A percentile compares a stretch with the other conserved stretches of the same genome.
Evolutionary conservation across 2,329 filamentous ascomycete genomes (phyloP).

Genomic region (Fusarium phyllophilum): DNA sequence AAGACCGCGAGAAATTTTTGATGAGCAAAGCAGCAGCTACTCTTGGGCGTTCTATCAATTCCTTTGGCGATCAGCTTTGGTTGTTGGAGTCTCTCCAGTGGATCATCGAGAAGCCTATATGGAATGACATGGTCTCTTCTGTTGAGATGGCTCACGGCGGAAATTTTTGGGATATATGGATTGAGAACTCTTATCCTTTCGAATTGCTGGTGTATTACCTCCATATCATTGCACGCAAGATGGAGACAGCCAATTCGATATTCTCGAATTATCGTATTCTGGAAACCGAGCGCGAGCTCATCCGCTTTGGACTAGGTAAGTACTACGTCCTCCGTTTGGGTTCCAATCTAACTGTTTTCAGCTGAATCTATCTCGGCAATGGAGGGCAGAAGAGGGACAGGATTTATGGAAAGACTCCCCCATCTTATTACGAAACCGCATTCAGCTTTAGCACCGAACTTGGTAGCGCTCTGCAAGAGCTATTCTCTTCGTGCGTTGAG

Average conservation of each 20-base stretch:
- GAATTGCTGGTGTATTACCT: background rate
- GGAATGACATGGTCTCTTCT: background rate
- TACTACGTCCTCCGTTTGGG: rapidly evolving
- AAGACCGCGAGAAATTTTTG: background rate
- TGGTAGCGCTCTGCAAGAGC: background rate
- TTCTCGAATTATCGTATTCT: background rate
- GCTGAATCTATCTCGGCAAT: background rate
- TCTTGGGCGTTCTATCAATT: background rate
- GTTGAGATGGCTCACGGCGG: background rate
- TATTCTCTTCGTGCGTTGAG: background rate
- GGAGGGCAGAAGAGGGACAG: background rate
- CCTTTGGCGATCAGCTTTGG: background rate
- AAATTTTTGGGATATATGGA: background rate
- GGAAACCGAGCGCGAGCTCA: background rate
- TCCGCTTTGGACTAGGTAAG: background rate
- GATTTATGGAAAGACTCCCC: background rate
- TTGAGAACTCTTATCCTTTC: background rate
- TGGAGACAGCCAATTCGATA: background rate
- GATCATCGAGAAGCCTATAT: background rate
- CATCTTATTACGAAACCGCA: background rate
- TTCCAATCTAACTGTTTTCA: rapidly evolving
- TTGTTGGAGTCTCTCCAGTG: background rate
- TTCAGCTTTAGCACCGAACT: background rate
- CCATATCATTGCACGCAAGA: background rate
- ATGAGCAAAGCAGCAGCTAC: background rate